Evolutionary conservation across 768 basidiomycete genomes (phyloP).

Genomic region (Termitomyces sp.): DNA sequence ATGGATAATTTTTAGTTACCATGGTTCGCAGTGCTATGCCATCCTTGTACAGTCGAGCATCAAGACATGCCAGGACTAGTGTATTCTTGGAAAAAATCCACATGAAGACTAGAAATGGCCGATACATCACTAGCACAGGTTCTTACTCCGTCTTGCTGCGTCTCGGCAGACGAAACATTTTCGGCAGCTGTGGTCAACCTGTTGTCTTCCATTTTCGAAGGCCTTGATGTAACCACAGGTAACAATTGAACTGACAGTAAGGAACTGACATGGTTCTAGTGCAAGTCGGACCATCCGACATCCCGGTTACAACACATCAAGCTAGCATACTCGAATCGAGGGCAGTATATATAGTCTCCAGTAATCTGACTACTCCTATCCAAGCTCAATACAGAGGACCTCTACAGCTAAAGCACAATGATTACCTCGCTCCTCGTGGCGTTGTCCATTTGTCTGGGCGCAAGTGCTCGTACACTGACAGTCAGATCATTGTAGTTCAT

Average conservation of each 20-base stretch:
- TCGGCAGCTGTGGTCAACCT: background rate
- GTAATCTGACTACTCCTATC: background rate
- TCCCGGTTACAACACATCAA: background rate
- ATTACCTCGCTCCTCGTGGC: background rate
- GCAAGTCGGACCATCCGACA: background rate
- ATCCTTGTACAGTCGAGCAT: too few relatives aligned
- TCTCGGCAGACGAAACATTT: background rate
- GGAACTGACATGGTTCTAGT: background rate
- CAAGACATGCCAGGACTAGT: background rate
- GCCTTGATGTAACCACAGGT: background rate
- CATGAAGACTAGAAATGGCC: background rate
- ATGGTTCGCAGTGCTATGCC: too few relatives aligned
- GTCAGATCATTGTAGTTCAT: background rate
- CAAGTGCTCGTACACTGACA: background rate
- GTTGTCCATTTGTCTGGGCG: background rate
- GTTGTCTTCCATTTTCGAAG: background rate
- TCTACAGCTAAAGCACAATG: background rate
- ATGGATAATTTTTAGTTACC: background rate
- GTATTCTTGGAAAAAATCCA: background rate
- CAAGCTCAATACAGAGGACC: background rate
- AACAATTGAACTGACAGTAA: background rate
- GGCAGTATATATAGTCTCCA: background rate
- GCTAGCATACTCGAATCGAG: background rate
- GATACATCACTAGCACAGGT: background rate
- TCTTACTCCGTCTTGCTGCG: background rate